Evolutionary conservation across 306 rosid species (phyloP), one percentile per base, ranked within the genome.

Genomic region (Senna siamea): DNA sequence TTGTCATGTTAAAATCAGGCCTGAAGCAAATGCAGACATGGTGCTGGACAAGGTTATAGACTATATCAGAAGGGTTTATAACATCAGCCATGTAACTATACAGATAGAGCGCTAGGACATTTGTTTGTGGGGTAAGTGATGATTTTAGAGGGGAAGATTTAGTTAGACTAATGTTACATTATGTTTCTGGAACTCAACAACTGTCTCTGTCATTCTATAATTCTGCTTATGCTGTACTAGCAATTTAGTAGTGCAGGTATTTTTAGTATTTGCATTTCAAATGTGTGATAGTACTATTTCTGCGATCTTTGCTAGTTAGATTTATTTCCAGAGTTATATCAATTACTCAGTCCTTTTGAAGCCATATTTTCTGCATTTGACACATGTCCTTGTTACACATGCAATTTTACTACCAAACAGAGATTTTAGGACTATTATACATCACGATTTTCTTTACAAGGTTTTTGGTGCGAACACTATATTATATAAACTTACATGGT

Each of bases 21-120:
- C 91, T 15, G 89, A 88, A 10, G 96, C 96, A 8, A 76, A 90
- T 63, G 91, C 93, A 41, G 93, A 90, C 66, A 0, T 83, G 75
- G 91, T 90, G 58, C 81, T 90, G 84, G 88, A 84, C 80, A 84
- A 86, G 54, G 96, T 88, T 53, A 9, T 86, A 38, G 70, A 84
- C 37, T 90, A 90, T 65, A 90, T 90, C 75, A 80, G 74, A 78
- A 84, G 93, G 88, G 96, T 84, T 63, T 81, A 90, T 64, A 90
- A 90, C 82, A 88, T 90, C 69, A 84, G 93, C 38, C 96, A 90
- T 80, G 93, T 90, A 30, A 90, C 96, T 28, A 77, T 90, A 23
- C 96, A 90, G 76, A 76, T 90, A 48, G 96, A 90, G 84, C 93
- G 91, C 20, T 84, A 88, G 50, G 3, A 1, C 19, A 35, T 61